Conservation (phyloP, 441 rosid genomes). For the Geranium incanum region DNA sequence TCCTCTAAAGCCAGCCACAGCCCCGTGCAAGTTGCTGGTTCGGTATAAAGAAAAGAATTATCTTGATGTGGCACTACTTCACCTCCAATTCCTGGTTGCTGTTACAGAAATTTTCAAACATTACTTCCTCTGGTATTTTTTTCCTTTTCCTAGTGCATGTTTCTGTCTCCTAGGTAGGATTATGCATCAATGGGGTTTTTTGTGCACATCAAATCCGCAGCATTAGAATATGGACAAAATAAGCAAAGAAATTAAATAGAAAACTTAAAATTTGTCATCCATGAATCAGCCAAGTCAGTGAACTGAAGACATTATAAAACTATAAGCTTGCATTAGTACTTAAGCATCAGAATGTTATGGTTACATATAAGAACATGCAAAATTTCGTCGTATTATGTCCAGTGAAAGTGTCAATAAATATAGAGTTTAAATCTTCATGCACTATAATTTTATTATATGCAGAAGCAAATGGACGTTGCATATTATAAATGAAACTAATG, state of each 20-base stretch:
- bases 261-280: background rate
- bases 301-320: background rate
- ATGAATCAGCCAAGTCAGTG: background rate
- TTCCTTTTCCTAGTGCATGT: background rate
- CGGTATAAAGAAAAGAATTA: constrained; percentile 77
- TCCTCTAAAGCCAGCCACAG: constrained; percentile 95
- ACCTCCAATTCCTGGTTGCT: constrained; percentile 99
- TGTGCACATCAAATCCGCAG: background rate
- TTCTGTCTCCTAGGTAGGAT: background rate
- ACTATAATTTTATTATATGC: background rate
- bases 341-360: background rate
- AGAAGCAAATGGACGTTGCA: too few relatives aligned
- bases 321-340: background rate
- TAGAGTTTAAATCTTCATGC: background rate
- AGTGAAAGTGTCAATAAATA: background rate
- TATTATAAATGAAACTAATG: too few relatives aligned
- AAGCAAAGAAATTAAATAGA: background rate
- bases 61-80: constrained; percentile 97
- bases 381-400: background rate
- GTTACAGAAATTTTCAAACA: constrained; percentile 17
- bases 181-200: background rate
- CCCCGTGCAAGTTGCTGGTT: constrained; percentile 82
- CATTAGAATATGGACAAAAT: background rate
- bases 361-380: background rate
- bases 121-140: background rate